phyloP scores from a whole-genome alignment of 176 grass and related monocot genomes.

The Otatea glauca region DNA sequence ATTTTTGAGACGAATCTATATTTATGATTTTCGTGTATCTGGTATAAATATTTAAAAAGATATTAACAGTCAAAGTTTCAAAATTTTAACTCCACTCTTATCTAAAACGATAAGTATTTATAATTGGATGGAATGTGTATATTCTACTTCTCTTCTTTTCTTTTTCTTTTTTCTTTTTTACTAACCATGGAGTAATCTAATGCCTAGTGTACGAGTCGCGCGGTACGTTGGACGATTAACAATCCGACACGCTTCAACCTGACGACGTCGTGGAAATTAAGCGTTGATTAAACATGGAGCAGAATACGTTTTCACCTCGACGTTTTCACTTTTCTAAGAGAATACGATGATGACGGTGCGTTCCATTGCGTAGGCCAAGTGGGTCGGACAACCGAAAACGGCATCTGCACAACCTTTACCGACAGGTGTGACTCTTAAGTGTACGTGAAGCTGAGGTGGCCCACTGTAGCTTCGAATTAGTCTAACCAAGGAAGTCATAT shows the following conservation, averaged over 20 bases:
- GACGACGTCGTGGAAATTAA: not conserved
- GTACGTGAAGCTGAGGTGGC: conserved; percentile 14
- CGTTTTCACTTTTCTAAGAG: not conserved
- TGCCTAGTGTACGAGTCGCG: not conserved
- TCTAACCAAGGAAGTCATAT: not conserved
- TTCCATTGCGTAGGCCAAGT: not conserved
- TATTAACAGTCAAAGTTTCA: too few relatives aligned
- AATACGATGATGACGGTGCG: not conserved
- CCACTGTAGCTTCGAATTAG: not conserved
- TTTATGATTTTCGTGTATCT: too few relatives aligned
- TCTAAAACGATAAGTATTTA: too few relatives aligned
- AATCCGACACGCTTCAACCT: not conserved
- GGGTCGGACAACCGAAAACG: not conserved
- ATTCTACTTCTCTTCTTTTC: not conserved
- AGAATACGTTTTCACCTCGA: not conserved
- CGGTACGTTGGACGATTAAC: not conserved
- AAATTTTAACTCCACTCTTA: too few relatives aligned
- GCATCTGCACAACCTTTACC: not conserved
- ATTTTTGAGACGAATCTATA: too few relatives aligned
- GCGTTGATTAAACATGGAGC: not conserved
- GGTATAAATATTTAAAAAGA: too few relatives aligned
- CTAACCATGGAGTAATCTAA: not conserved
- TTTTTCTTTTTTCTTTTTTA: not conserved
- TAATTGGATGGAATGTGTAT: not conserved
- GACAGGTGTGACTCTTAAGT: not conserved